Evolutionary conservation across 2,329 filamentous ascomycete species (phyloP).

Genomic region (Pyrenophora tritici-repentis): DNA sequence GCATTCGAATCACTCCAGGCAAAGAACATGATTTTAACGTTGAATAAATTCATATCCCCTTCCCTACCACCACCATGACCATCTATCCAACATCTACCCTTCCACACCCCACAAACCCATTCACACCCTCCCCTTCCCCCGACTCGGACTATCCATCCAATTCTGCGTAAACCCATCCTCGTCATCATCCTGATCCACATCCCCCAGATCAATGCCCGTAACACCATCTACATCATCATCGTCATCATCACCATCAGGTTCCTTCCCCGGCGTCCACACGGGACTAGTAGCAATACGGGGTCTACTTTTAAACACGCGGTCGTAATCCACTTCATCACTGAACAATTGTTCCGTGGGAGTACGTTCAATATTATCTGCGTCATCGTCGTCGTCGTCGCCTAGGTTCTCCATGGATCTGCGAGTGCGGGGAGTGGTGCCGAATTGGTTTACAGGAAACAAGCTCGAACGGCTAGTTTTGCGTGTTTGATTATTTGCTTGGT

Average conservation of each 20-base stretch:
- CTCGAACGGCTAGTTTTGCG: conserved; percentile 29
- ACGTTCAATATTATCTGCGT: conserved; percentile 28
- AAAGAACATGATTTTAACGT: too few species aligned
- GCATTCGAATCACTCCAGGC: too few species aligned
- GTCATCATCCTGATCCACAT: conserved; percentile 31
- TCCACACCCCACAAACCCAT: neutral
- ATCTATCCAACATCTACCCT: too few species aligned
- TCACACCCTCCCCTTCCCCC: conserved; percentile 1
- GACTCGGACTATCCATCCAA: conserved; percentile 43
- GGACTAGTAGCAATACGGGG: conserved; percentile 82
- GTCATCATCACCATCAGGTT: conserved; percentile 36
- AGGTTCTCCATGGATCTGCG: conserved; percentile 27
- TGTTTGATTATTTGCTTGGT: conserved; percentile 17
- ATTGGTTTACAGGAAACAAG: conserved; percentile 60
- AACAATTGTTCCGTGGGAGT: conserved; percentile 73
- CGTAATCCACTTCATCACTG: conserved; percentile 72
- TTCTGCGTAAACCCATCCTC: conserved; percentile 31
- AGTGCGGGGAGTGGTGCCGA: conserved; percentile 59
- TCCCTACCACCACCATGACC: too few species aligned
- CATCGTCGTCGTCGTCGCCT: conserved; percentile 20
- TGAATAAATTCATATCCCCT: too few species aligned
- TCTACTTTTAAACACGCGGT: conserved; percentile 81
- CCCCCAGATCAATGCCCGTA: conserved; percentile 12
- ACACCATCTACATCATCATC: conserved; percentile 21
- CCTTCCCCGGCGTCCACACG: conserved; percentile 43